These are phyloP conservation scores for Neonectria hederae DNA, from an alignment of 2,329 filamentous ascomycete species.

Conservation along the genomic window DNA sequence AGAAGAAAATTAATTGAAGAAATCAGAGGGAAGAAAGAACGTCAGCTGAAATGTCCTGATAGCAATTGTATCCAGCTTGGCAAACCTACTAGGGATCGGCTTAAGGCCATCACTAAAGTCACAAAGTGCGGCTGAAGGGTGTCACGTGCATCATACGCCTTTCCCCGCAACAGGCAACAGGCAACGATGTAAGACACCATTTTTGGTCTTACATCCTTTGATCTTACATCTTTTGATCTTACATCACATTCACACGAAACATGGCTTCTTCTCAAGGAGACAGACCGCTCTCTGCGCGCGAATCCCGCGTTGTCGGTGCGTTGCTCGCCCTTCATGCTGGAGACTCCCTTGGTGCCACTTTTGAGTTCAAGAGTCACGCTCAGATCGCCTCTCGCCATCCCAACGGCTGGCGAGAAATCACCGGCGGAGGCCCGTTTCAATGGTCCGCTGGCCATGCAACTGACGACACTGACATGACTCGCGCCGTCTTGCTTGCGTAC, in stretches of 20 bases:
- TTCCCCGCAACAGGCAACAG: not conserved
- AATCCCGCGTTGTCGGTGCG: slow-evolving; percentile 52
- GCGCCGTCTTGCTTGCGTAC: slow-evolving; percentile 57
- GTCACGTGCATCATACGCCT: not conserved
- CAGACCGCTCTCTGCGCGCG: slow-evolving; percentile 19
- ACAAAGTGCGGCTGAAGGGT: not conserved
- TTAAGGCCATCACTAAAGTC: not conserved
- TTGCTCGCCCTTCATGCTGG: slow-evolving; percentile 58
- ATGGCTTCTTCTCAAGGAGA: slow-evolving; percentile 23
- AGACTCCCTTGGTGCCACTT: slow-evolving; percentile 57
- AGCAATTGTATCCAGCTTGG: too few relatives aligned
- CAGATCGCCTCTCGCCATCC: slow-evolving; percentile 48
- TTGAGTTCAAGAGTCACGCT: slow-evolving; percentile 53
- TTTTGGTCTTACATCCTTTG: not conserved
- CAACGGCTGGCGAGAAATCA: slow-evolving; percentile 51
- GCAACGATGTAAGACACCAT: not conserved
- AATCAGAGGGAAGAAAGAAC: not conserved
- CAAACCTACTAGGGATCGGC: too few relatives aligned
- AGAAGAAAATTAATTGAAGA: not conserved
- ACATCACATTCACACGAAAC: not conserved
- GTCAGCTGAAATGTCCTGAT: too few relatives aligned
- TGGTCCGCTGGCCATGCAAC: slow-evolving; percentile 57
- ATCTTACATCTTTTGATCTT: not conserved
- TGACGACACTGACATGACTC: slow-evolving; percentile 59
- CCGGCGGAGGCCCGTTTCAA: slow-evolving; percentile 55